phyloP scores from a whole-genome alignment of 2,329 filamentous ascomycete genomes.

The Tolypocladium album region DNA sequence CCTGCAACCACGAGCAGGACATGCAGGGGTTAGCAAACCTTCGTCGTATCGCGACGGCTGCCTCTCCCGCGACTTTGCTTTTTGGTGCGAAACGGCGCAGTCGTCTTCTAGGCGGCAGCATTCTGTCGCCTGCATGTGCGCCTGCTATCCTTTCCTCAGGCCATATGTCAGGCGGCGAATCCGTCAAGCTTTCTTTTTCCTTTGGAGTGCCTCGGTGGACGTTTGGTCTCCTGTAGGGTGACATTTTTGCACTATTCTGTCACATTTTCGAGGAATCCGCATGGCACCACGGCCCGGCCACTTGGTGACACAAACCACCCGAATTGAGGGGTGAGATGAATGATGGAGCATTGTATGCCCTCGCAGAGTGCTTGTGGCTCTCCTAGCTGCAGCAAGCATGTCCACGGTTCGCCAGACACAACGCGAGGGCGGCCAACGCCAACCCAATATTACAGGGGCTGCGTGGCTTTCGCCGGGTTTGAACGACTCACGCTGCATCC shows the following conservation, averaged over 20 bases:
- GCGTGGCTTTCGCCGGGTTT: background rate
- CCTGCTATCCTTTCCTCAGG: background rate
- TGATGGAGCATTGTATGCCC: background rate
- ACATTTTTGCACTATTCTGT: too few relatives aligned
- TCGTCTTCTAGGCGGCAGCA: too few relatives aligned
- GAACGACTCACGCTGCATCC: background rate
- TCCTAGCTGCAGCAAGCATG: background rate
- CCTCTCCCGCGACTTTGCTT: background rate
- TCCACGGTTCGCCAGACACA: background rate
- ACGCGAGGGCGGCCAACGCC: background rate
- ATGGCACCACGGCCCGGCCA: background rate
- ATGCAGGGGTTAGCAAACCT: background rate
- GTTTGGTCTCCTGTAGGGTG: background rate
- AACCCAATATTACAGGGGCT: background rate
- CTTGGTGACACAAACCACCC: background rate
- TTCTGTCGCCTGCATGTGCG: background rate
- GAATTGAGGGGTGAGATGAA: too few relatives aligned
- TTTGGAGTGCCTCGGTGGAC: background rate
- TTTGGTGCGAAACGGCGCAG: background rate
- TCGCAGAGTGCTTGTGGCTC: background rate
- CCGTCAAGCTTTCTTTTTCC: background rate
- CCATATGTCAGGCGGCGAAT: background rate
- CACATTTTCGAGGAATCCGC: background rate
- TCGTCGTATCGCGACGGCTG: background rate
- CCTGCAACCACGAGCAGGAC: background rate